These are phyloP conservation scores for Xylaria sp. DNA, from an alignment of 2,329 filamentous ascomycete genomes.

Conservation along the genomic window DNA sequence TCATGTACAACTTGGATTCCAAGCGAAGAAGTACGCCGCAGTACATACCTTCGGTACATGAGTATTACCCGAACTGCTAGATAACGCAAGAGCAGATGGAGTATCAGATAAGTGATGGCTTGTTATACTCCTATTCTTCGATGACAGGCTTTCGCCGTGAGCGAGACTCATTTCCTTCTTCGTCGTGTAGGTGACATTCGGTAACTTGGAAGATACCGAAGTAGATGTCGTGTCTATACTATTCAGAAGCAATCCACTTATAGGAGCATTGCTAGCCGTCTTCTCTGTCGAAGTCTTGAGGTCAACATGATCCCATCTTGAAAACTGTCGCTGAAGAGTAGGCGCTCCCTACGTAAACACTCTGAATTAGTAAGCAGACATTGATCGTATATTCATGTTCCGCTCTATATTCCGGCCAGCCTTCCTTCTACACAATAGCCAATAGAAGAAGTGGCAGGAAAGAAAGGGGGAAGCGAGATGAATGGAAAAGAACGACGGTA, in stretches of 20 bases:
- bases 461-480: background rate
- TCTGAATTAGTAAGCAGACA: background rate
- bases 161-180: background rate
- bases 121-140: background rate
- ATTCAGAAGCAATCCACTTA: background rate
- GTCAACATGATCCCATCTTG: background rate
- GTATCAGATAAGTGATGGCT: background rate
- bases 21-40: background rate
- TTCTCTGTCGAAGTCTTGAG: conserved; percentile 1
- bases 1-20: background rate
- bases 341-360: background rate
- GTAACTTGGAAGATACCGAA: background rate
- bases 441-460: background rate
- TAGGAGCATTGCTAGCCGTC: too few species aligned
- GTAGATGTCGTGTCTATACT: background rate
- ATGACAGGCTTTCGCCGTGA: background rate
- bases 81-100: background rate
- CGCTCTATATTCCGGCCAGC: too few species aligned
- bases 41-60: background rate
- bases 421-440: too few species aligned
- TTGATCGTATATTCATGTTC: background rate
- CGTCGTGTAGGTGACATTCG: background rate
- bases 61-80: background rate
- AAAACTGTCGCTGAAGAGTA: background rate
- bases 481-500: background rate